Percentiles rank a stretch among this genome's conserved stretches.
phyloP scores from a whole-genome alignment of 176 grass and related monocot species.

The Chloris gayana region DNA sequence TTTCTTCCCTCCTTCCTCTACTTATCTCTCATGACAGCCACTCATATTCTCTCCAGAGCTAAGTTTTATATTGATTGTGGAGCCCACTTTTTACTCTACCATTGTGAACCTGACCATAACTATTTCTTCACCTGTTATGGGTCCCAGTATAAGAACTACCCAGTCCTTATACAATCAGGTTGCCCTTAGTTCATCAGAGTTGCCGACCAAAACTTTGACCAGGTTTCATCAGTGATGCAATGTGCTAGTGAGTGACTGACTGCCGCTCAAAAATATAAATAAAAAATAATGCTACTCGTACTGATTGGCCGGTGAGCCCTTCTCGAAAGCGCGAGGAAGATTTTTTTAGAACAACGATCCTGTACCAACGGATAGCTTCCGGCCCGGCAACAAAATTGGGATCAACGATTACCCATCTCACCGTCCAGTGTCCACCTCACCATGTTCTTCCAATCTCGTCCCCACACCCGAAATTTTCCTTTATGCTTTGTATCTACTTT shows the following conservation, averaged over 20 bases:
- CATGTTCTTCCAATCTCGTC: neutral
- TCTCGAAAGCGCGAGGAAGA: neutral
- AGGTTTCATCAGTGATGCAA: neutral
- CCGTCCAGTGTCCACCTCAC: neutral
- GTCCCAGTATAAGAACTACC: too few species aligned
- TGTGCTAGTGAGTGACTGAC: neutral
- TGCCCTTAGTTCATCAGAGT: neutral
- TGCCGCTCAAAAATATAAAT: neutral
- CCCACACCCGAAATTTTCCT: neutral
- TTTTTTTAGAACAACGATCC: neutral
- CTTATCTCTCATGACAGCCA: too few species aligned
- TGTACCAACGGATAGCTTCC: neutral
- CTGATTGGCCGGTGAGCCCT: neutral
- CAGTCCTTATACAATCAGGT: too few species aligned
- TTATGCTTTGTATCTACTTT: neutral
- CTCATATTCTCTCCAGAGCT: too few species aligned
- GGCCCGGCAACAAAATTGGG: neutral
- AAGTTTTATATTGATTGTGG: too few species aligned
- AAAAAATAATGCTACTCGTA: neutral
- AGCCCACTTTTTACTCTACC: too few species aligned
- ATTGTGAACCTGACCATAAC: too few species aligned
- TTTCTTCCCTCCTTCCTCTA: too few species aligned
- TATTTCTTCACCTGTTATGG: too few species aligned
- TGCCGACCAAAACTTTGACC: neutral
- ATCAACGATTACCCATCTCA: neutral